Base-by-base conservation (phyloP, 495 filamentous ascomycete species). In the Acidomyces sp. region DNA sequence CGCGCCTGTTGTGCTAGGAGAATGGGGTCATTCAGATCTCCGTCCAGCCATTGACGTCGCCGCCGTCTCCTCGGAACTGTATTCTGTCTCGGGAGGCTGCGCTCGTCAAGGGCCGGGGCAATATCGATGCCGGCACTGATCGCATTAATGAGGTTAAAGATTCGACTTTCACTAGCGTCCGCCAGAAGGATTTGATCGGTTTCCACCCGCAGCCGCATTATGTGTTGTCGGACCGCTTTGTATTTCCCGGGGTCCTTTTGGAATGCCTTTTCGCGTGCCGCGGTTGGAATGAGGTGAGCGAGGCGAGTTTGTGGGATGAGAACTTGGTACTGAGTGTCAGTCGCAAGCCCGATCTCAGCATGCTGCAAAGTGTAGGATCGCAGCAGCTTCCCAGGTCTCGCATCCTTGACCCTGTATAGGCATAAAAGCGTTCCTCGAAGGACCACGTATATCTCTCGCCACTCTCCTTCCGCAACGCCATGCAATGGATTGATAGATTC, bases 131-230 rank as follows among this genome's bases (percentile, higher is more conserved):
- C 68, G 22, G 64, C 63, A 43, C 63, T 65, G 22, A 76, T 43
- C 4, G 56, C 53, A 41, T 74, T 61, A 0, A 80, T 53, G 70
- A 77, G 74, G 12, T 60, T 60, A 37, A 75, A 57, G 44, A 75
- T 72, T 3, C 61, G 63, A 30, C 67, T 63, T 36, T 76, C 52
- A 13, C 67, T 62, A 26, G 62, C 47, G 46, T 69, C 73, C 13
- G 68, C 68, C 16, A 81, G 53, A 4, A 81, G 48, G 39, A 81
- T 72, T 56, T 81, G 77, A 38, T 80, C 74, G 3, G 70, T 66
- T 47, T 80, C 77, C 9, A 67, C 61, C 13, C 77, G 62, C 34
- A 81, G 42, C n/a, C 77, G 69, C 30, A 80, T 67, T 25, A 77
- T 70, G 49, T 69, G 70, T 21, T 69, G 64, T 20, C 66, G 63